Evolutionary conservation across 495 filamentous ascomycete genomes (phyloP), one percentile per base, ranked within the genome.

Genomic region (Monascus purpureus): DNA sequence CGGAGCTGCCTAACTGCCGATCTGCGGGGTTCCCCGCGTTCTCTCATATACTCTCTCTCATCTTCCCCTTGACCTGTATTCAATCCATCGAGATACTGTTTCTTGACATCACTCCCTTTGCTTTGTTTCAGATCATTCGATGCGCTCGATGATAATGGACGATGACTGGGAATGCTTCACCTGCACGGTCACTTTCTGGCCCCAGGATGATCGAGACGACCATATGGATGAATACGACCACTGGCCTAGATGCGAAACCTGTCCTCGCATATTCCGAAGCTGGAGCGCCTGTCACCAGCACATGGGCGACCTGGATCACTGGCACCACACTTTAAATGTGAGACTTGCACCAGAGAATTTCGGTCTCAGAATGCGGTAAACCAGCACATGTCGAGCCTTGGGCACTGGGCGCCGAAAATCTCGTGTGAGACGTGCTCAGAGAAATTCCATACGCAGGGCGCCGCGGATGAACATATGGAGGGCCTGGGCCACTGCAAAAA

Each of bases 401-500:
- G 37, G 7, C 65, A 67, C 35, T 63, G 47, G 50, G 29, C 12
- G 0, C 47, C 38, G 0, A 31, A 9, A 9, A 26, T 43, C 19
- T 23, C 28, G 4, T 70, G 58, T 42, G 53, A 66, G 13, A 58
- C 47, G 2, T 67, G 63, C 40, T 29, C 38, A 12, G 11, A 14
- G 1, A 28, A 25, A 5, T 65, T 61, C 43, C 2, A 17, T 1
- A 42, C 42, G 2, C 16, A 50, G 31, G 9, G 17, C 1, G 47
- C 41, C 11, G 49, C 40, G 4, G 26, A 60, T 9, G 32, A 47
- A 13, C 65, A 70, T 25, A 67, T 66, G 62, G 31, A 43, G 4
- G 31, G 17, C 0, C 1, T 13, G 2, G 41, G 28, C 9, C 65
- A 67, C 27, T 64, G 36, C 35, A 34, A 26, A 19, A 41, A 49